A percentile compares a stretch with the other conserved stretches of the same genome.
These are phyloP conservation scores for Phlegmacium glaucopus DNA, from an alignment of 768 basidiomycete genomes.

Conservation along the genomic window DNA sequence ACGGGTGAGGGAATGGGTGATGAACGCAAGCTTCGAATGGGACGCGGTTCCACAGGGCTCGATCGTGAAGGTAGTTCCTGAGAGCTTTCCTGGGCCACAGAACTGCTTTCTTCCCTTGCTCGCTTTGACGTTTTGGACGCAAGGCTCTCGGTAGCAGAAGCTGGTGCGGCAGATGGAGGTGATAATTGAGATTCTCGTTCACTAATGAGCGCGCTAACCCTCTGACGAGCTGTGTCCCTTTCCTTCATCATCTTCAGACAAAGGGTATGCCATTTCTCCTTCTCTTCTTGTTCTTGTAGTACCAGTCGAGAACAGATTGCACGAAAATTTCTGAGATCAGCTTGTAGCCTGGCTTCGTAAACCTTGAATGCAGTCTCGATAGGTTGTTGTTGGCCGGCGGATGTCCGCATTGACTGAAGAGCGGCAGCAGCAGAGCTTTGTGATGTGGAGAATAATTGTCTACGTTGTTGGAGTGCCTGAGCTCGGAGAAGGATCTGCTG, in stretches of 20 bases:
- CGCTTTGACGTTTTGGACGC: neutral
- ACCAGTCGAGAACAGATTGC: slow-evolving; percentile 26
- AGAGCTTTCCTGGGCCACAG: neutral
- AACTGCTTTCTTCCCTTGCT: neutral
- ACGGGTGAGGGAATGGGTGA: slow-evolving; percentile 1
- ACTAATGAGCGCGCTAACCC: slow-evolving; percentile 22
- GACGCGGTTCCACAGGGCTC: neutral
- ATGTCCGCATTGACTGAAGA: neutral
- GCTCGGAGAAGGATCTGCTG: neutral
- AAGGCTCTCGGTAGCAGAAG: neutral
- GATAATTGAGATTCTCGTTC: slow-evolving; percentile 10
- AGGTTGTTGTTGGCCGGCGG: slow-evolving; percentile 2
- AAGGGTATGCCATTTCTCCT: slow-evolving; percentile 24
- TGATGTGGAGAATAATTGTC: neutral
- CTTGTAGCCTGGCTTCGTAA: slow-evolving; percentile 25
- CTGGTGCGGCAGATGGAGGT: neutral
- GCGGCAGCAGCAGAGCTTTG: neutral
- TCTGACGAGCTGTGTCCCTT: slow-evolving; percentile 31
- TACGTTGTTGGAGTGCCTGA: neutral
- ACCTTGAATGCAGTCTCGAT: slow-evolving; percentile 29
- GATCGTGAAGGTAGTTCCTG: neutral
- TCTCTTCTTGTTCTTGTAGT: slow-evolving; percentile 27
- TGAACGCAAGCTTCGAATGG: neutral
- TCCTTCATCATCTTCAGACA: slow-evolving; percentile 30
- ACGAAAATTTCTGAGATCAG: slow-evolving; percentile 29